phyloP scores from a whole-genome alignment of 495 filamentous ascomycete species.

The Tuber calosporum region DNA sequence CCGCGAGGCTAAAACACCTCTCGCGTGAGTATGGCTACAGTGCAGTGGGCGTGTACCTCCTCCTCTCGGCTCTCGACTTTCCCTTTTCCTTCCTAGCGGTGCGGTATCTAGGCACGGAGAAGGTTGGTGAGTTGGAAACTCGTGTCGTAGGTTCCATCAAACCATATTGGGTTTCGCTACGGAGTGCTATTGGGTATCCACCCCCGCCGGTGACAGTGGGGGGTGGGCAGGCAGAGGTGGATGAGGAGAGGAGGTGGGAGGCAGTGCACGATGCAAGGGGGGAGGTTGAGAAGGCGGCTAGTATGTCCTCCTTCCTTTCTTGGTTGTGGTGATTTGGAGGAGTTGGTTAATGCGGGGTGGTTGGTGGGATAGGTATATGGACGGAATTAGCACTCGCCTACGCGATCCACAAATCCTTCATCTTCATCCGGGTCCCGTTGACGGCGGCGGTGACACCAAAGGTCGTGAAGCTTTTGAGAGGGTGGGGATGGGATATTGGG shows the following conservation, averaged over 20 bases:
- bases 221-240: conserved; percentile 43
- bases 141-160: conserved; percentile 30
- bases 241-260: conserved; percentile 45
- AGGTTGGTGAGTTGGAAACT: conserved; percentile 58
- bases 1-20: conserved; percentile 68
- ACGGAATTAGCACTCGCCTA: conserved; percentile 93
- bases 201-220: conserved; percentile 9
- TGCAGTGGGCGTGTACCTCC: conserved; percentile 82
- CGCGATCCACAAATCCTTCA: conserved; percentile 95
- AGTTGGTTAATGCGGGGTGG: conserved; percentile 18
- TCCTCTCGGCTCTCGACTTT: conserved; percentile 78
- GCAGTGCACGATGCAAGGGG: conserved; percentile 50
- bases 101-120: conserved; percentile 70
- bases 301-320: conserved; percentile 45
- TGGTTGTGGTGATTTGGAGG: conserved; percentile 25
- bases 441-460: conserved; percentile 86
- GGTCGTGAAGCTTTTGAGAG: conserved; percentile 73
- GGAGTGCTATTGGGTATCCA: conserved; percentile 29
- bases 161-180: conserved; percentile 27
- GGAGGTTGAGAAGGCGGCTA: conserved; percentile 49
- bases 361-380: conserved; percentile 54
- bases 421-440: conserved; percentile 84
- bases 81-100: conserved; percentile 92
- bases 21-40: conserved; percentile 92
- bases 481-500: conserved; percentile 76